A percentile compares a stretch with the other conserved stretches of the same genome.
These are phyloP conservation scores for Colletotrichum tabaci DNA, from an alignment of 2,329 filamentous ascomycete species.

Conservation along the genomic window DNA sequence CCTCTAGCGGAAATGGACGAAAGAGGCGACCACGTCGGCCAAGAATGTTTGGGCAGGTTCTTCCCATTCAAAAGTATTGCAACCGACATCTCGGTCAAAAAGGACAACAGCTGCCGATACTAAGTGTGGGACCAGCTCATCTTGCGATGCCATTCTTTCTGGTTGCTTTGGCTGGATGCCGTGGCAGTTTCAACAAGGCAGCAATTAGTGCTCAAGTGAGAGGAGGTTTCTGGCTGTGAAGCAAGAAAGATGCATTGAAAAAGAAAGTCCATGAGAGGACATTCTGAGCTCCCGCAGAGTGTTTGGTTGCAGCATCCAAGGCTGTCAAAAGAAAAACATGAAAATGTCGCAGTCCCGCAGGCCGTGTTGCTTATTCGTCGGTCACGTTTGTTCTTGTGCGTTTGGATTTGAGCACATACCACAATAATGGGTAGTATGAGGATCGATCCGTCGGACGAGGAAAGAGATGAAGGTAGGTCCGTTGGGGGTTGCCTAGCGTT, in stretches of 20 bases:
- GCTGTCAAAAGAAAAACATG: neutral
- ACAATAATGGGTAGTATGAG: neutral
- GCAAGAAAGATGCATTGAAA: neutral
- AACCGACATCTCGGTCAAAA: neutral
- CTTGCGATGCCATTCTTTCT: neutral
- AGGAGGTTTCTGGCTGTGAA: neutral
- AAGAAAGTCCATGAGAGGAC: constrained; percentile 8
- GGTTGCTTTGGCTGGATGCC: neutral
- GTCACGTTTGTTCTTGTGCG: neutral
- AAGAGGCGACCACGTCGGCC: neutral
- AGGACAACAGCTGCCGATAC: neutral
- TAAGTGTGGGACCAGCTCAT: neutral
- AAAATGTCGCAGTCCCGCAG: neutral
- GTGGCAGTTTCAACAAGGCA: neutral
- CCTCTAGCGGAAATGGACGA: neutral
- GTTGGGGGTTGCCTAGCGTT: neutral
- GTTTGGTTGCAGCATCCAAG: neutral
- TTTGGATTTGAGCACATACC: neutral
- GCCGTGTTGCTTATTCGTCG: constrained; percentile 8
- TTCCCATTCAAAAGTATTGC: neutral
- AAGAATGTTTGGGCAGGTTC: neutral
- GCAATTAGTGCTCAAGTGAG: neutral
- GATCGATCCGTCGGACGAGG: neutral
- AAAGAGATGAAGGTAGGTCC: neutral
- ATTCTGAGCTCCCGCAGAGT: neutral